Evolutionary conservation across 2,329 filamentous ascomycete species (phyloP), one percentile per base, ranked within the genome.

Genomic region (Aspergillus floridensis): DNA sequence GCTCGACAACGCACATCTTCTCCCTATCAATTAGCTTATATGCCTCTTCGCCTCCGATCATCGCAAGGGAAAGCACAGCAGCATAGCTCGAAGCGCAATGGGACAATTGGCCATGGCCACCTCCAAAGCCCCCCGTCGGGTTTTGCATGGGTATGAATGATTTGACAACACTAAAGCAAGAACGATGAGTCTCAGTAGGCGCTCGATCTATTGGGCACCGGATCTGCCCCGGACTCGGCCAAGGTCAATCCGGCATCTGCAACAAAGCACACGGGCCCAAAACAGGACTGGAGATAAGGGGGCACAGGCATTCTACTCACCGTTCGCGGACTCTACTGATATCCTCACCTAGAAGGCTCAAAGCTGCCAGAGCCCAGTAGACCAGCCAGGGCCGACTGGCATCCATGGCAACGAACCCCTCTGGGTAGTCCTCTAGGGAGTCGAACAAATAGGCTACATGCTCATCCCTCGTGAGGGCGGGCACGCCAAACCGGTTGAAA

Each of bases 61-160:
- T 84, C 24, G 89, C 86, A 54, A 99, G 81, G 49, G 90, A 86
- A 59, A 99, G 83, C 21, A 96, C 79, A 46, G 88, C 84, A 51
- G 93, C 92, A 81, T 98, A 99, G 0, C 90, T 92, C 50, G 91
- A 89, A 59, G 95, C 95, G 66, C 95, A 84, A 76, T 99, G 95
- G 56, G 91, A 92, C 65, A 86, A 82, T 73, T 98, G 95, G 29
- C 93, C 92, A 74, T 92, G 89, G n/a, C 95, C 93, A 63, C 93
- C 95, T 55, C 92, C 95, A 74, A 96, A 96, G 2, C 95, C 95
- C 53, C 95, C 95, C 16, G 82, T 82, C 22, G 81, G 75, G 74
- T 97, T 96, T 77, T 98, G 95, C 77, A 93, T 88, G 49, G 91
- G 86, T 51, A 82, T 83, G 53, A 95, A 88, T 6, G 93, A 97